Conservation (phyloP, 1,139 yeast genomes). For the Geotrichum europaeum region DNA sequence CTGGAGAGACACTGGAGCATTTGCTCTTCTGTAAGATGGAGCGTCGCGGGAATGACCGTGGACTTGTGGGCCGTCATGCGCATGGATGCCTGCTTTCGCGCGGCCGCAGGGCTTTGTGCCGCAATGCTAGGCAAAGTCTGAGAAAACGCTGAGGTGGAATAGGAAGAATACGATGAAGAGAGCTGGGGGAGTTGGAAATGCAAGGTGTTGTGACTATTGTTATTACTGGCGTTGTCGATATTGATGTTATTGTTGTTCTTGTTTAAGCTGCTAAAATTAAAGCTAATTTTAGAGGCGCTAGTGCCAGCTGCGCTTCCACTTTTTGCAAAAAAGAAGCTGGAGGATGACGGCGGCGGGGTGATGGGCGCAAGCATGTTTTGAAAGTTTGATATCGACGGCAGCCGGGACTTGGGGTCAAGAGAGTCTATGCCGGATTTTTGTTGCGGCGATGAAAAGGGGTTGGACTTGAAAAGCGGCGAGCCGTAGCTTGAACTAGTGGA, state of each 20-base stretch:
- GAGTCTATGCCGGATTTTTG: not conserved
- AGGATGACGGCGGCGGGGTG: not conserved
- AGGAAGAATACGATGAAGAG: not conserved
- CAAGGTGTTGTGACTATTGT: not conserved
- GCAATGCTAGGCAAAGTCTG: not conserved
- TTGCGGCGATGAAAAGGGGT: not conserved
- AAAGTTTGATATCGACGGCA: not conserved
- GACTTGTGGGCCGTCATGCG: not conserved
- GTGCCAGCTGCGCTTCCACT: not conserved
- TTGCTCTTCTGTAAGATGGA: constrained; percentile 17
- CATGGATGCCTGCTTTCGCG: not conserved
- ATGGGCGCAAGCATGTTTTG: not conserved
- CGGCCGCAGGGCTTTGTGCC: not conserved
- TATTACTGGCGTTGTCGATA: not conserved
- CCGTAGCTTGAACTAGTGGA: not conserved
- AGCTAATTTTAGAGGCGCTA: not conserved
- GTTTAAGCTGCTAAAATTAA: not conserved
- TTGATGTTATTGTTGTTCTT: not conserved
- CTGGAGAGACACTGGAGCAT: constrained; percentile 24
- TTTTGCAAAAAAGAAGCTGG: not conserved
- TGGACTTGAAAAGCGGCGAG: not conserved
- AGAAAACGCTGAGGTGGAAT: not conserved
- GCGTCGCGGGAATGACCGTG: not conserved
- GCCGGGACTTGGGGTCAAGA: not conserved
- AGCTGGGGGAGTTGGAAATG: not conserved